Conservation (phyloP, 495 filamentous ascomycete species). For the Aspergillus baeticus region DNA sequence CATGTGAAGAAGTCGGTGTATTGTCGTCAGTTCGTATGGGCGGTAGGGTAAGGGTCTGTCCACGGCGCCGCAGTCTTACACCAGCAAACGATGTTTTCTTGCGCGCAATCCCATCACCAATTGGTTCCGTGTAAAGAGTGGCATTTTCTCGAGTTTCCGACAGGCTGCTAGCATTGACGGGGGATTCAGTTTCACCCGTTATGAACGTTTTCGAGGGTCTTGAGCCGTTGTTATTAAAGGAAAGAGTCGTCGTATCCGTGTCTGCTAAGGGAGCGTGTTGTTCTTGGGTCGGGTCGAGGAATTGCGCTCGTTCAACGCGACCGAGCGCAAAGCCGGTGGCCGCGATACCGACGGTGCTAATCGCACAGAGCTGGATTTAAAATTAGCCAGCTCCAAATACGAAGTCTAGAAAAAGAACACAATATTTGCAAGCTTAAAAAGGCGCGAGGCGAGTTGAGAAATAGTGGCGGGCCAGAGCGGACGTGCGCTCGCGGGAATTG, state of each 20-base stretch:
- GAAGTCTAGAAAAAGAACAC: neutral
- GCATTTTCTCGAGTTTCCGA: constrained; percentile 12
- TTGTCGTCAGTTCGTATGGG: constrained; percentile 30
- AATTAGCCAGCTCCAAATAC: neutral
- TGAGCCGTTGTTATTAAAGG: constrained; percentile 25
- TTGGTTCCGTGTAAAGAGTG: constrained; percentile 4
- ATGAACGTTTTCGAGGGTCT: constrained; percentile 25
- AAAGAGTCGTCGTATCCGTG: constrained; percentile 18
- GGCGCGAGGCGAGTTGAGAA: neutral
- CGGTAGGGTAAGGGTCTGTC: constrained; percentile 40
- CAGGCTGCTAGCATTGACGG: constrained; percentile 7
- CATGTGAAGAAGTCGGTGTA: constrained; percentile 34
- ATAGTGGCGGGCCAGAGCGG: neutral
- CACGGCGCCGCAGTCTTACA: constrained; percentile 39
- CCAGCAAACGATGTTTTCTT: constrained; percentile 55
- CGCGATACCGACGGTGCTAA: constrained; percentile 67
- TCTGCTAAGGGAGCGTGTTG: constrained; percentile 18
- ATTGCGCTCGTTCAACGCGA: constrained; percentile 45
- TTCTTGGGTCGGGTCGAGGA: constrained; percentile 32
- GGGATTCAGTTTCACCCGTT: constrained; percentile 14
- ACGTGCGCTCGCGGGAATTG: neutral
- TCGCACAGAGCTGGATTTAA: constrained; percentile 60
- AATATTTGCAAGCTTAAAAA: neutral
- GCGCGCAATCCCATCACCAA: constrained; percentile 20
- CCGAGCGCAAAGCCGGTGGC: constrained; percentile 64